Evolutionary conservation across 176 grass and related monocot genomes (phyloP), one percentile per base, ranked within the genome.

Genomic region (Bothriochloa decipiens): DNA sequence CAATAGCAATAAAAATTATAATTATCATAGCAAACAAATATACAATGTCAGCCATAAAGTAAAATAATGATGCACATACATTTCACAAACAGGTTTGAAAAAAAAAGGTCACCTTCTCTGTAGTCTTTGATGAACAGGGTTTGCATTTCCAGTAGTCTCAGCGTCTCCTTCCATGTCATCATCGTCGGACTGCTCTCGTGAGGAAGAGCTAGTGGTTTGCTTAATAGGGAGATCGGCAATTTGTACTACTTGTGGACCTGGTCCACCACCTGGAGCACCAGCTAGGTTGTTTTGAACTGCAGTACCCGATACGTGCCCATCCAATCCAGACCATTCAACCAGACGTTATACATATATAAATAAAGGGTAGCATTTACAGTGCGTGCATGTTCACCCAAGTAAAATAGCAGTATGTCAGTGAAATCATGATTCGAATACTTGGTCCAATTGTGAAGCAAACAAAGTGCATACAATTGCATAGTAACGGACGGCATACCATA

Each of bases 131-230:
- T 92, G 84, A 76, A 85, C 42, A 84, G 95, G 92, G 15, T 86
- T 86, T 57, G 49, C 86, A 75, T 91, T 89, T 83, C 90, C 95
- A 79, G 70, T 88, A 45, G 79, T 94, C 58, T 97, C 95, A 65
- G 85, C 87, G 87, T 94, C 92, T 75, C 89, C 91, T 85, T 94
- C 95, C 90, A 92, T 83, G 74, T 97, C 95, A 63, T 92, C 95
- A 80, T 93, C 95, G 25, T 94, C 95, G 28, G 95, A 92, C 41
- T 87, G 90, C 79, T 97, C 95, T 49, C 84, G 61, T 3, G 89
- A 91, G 27, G 95, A 97, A 84, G 88, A 89, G 58, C 95, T 94
- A 73, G 95, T 92, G 10, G 86, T 43, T 71, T 90, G 87, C 83
- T 91, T 97, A 83, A 85, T 88, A 81, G 81, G 84, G 26, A 86